Percentiles rank a stretch among this genome's conserved stretches.
phyloP scores from a whole-genome alignment of 2,329 filamentous ascomycete genomes.

The Arthroderma sp. region DNA sequence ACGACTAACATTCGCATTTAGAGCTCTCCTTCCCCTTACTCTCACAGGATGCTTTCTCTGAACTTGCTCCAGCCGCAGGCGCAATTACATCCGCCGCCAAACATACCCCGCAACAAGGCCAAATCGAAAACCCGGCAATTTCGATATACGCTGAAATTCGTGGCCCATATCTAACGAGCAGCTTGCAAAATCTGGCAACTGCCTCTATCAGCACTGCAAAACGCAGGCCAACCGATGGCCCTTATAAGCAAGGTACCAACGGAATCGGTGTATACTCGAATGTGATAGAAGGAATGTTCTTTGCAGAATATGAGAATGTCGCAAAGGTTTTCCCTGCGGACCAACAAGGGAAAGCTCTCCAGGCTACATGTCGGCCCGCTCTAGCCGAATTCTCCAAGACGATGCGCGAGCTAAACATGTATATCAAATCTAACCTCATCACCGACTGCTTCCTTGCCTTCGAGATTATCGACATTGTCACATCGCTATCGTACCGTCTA shows the following conservation, averaged over 20 bases:
- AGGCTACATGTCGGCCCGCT: constrained; percentile 63
- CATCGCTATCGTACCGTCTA: constrained; percentile 62
- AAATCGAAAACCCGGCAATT: constrained; percentile 54
- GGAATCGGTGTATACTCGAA: constrained; percentile 82
- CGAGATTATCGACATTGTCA: constrained; percentile 85
- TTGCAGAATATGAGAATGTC: constrained; percentile 83
- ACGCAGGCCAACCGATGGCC: constrained; percentile 60
- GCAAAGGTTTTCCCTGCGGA: constrained; percentile 74
- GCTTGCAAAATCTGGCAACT: constrained; percentile 72
- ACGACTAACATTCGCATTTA: constrained; percentile 19
- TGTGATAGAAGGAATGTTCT: constrained; percentile 74
- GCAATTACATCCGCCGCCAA: constrained; percentile 55
- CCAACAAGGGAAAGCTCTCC: constrained; percentile 70
- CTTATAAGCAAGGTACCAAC: constrained; percentile 80
- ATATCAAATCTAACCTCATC: constrained; percentile 72
- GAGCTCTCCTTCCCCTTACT: constrained; percentile 67
- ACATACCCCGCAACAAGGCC: constrained; percentile 38
- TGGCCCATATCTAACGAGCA: constrained; percentile 71
- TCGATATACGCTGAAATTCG: constrained; percentile 77
- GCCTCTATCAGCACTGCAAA: constrained; percentile 75
- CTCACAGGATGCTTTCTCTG: constrained; percentile 60
- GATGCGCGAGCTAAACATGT: constrained; percentile 73
- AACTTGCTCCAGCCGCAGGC: constrained; percentile 65
- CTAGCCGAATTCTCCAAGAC: constrained; percentile 76
- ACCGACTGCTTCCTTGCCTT: constrained; percentile 94